Evolutionary conservation across 768 basidiomycete genomes (phyloP), one percentile per base, ranked within the genome.

Genomic region (Boletus vinaceobasis): DNA sequence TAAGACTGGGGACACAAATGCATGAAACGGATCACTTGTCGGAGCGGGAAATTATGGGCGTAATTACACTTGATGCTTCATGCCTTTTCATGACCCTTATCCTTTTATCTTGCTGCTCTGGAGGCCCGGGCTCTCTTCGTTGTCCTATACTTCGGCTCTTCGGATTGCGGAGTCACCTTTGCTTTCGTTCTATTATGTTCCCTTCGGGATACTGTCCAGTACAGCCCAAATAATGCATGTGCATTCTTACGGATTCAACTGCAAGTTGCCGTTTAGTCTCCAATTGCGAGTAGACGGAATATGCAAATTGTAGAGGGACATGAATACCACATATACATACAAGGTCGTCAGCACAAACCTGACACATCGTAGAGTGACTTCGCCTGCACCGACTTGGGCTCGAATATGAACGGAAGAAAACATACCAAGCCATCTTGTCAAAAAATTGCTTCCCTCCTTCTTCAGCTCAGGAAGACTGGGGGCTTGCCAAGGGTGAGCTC

Each of bases 171-270:
- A 68, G 52, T 58, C 59, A 53, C 45, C 48, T 58, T 52, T 65
- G 63, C 60, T 65, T 55, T 61, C 60, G 37, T 35, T 53, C 52
- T 52, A 62, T 43, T 59, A 65, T 52, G 56, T 54, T 66, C 53
- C 39, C 53, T 56, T 61, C 37, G 57, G 65, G 52, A 53, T 52
- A 40, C 55, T 61, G 35, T 53, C 32, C 21, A 52, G 26, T 52
- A 48, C 50, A 50, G 31, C 50, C 62, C 60, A 33, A 49, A 55
- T 60, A 63, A 61, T 66, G 58, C 58, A 55, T 58, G 32, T 52
- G 56, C 56, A 57, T 56, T 53, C 43, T 31, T 63, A 59, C 36
- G 60, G 56, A 62, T 59, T 44, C 37, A 32, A 19, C 23, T 35
- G 23, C 23, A 44, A 39, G 48, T 48, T 38, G 9, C n/a, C 19